These are phyloP conservation scores for Multifurca ochricompacta DNA, from an alignment of 768 basidiomycete species.

Conservation along the genomic window DNA sequence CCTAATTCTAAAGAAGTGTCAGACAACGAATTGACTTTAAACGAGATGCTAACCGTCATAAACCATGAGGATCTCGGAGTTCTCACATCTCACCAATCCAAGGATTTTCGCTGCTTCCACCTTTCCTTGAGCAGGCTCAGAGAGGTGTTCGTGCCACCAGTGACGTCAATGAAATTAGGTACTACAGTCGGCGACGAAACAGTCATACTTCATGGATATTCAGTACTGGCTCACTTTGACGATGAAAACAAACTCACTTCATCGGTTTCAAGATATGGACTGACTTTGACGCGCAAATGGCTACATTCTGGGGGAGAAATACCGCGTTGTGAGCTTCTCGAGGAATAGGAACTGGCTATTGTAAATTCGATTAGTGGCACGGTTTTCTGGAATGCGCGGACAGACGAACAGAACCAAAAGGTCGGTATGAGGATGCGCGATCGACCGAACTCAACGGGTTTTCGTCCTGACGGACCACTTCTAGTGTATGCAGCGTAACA, in stretches of 20 bases:
- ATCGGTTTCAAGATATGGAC: slow-evolving; percentile 60
- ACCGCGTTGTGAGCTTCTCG: slow-evolving; percentile 60
- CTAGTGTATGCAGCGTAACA: slow-evolving; percentile 50
- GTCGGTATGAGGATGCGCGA: slow-evolving; percentile 40
- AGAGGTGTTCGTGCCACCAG: slow-evolving; percentile 29
- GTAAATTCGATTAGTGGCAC: background rate
- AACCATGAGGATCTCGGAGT: slow-evolving; percentile 56
- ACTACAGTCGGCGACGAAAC: slow-evolving; percentile 40
- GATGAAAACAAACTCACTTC: slow-evolving; percentile 39
- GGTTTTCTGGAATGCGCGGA: background rate
- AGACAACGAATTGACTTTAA: background rate
- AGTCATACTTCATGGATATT: slow-evolving; percentile 30
- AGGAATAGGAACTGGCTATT: slow-evolving; percentile 60
- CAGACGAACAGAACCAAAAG: slow-evolving; percentile 55
- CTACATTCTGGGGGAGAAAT: slow-evolving; percentile 53
- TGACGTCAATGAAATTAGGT: slow-evolving; percentile 47
- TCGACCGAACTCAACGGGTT: slow-evolving; percentile 32
- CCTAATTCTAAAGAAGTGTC: slow-evolving; percentile 48
- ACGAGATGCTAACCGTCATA: slow-evolving; percentile 53
- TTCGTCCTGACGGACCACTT: slow-evolving; percentile 41
- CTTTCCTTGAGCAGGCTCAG: slow-evolving; percentile 48
- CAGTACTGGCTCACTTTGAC: background rate
- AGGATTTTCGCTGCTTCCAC: slow-evolving; percentile 54
- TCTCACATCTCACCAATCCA: slow-evolving; percentile 52
- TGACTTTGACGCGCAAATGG: slow-evolving; percentile 55